Percentiles rank a stretch among this genome's conserved stretches.
Conservation (phyloP, 192 early-diverging fungal genomes). For the Entomortierella lignicola region DNA sequence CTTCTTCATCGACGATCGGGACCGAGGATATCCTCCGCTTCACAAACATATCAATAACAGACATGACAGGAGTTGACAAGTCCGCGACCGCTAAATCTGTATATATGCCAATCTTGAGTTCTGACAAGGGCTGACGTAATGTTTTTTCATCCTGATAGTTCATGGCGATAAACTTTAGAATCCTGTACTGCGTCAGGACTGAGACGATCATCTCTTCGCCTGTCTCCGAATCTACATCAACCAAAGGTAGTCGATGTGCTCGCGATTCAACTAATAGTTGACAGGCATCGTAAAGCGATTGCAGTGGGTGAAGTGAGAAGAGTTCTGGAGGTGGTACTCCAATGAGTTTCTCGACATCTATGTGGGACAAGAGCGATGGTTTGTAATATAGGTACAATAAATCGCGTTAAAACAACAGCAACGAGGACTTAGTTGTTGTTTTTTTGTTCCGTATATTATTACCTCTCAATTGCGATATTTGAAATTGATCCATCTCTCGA, state of each 20-base stretch:
- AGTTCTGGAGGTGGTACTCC: conserved; percentile 69
- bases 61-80: conserved; percentile 85
- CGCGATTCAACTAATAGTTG: conserved; percentile 81
- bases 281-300: conserved; percentile 89
- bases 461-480: conserved; percentile 77
- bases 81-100: conserved; percentile 83
- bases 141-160: conserved; percentile 77
- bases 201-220: conserved; percentile 90
- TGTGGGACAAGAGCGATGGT: too few relatives aligned
- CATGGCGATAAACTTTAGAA: conserved; percentile 88
- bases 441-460: conserved; percentile 5
- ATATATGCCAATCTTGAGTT: conserved; percentile 91
- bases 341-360: conserved; percentile 72
- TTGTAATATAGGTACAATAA: too few relatives aligned
- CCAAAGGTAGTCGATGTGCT: conserved; percentile 88
- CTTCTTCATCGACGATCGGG: conserved; percentile 90
- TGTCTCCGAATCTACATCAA: conserved; percentile 82
- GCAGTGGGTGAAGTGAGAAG: conserved; percentile 88
- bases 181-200: conserved; percentile 89
- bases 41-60: conserved; percentile 93
- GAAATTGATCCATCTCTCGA: conserved; percentile 86
- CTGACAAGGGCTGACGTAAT: conserved; percentile 73
- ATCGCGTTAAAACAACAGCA: too few relatives aligned
- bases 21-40: conserved; percentile 90
- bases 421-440: too few relatives aligned